phyloP scores from a whole-genome alignment of 805 yeast species.

The Starmerella tilneyi region DNA sequence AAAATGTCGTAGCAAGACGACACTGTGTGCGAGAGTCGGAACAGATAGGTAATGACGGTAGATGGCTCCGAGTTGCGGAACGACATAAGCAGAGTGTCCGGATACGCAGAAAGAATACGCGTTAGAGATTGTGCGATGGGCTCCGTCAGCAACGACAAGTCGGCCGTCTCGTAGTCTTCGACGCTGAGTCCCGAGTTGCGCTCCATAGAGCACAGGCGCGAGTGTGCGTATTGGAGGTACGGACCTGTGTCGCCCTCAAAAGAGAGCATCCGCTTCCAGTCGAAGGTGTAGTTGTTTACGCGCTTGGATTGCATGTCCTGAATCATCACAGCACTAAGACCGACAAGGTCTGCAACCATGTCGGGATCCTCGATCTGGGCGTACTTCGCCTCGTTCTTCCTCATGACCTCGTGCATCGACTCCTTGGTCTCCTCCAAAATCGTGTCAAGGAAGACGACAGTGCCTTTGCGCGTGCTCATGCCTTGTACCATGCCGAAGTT shows the following conservation, averaged over 20 bases:
- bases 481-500: slow-evolving; percentile 98
- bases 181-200: slow-evolving; percentile 49
- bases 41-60: slow-evolving; percentile 85
- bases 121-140: slow-evolving; percentile 59
- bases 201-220: slow-evolving; percentile 88
- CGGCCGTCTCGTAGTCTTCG: slow-evolving; percentile 35
- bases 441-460: slow-evolving; percentile 93
- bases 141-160: slow-evolving; percentile 55
- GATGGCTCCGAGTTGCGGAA: slow-evolving; percentile 82
- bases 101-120: slow-evolving; percentile 77
- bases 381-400: slow-evolving; percentile 78
- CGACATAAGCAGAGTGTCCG: slow-evolving; percentile 79
- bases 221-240: slow-evolving; percentile 94
- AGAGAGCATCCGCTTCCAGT: slow-evolving; percentile 96
- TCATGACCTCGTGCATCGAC: slow-evolving; percentile 94
- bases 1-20: slow-evolving; percentile 91
- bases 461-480: slow-evolving; percentile 97
- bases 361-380: slow-evolving; percentile 91
- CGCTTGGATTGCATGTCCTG: slow-evolving; percentile 99
- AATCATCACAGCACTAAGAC: slow-evolving; percentile 95
- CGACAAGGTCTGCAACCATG: slow-evolving; percentile 86
- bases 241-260: slow-evolving; percentile 99
- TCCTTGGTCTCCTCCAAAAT: slow-evolving; percentile 88
- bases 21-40: slow-evolving; percentile 84
- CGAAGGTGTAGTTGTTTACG: slow-evolving; percentile 88